Conservation (phyloP, 2,329 filamentous ascomycete genomes). For the Xylaria multiplex region DNA sequence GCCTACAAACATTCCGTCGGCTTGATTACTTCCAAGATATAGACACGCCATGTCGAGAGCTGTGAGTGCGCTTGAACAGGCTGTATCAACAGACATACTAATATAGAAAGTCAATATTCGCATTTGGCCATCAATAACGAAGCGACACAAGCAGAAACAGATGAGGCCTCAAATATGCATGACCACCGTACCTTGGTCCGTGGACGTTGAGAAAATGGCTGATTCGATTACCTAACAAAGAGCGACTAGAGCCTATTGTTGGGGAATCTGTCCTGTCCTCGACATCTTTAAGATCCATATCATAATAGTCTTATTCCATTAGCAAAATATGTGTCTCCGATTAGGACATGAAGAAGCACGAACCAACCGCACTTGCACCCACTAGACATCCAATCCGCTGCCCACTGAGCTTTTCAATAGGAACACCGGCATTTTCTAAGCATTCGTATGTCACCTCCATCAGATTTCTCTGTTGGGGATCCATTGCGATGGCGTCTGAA, state of each 20-base stretch:
- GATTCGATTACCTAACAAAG: constrained; percentile 48
- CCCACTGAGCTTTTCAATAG: constrained; percentile 19
- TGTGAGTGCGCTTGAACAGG: constrained; percentile 48
- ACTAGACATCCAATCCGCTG: constrained; percentile 30
- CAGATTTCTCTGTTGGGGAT: constrained; percentile 34
- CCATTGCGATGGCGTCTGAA: constrained; percentile 39
- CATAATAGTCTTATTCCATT: constrained; percentile 22
- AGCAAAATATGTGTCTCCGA: neutral
- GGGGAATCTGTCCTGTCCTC: constrained; percentile 41
- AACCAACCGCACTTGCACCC: constrained; percentile 24
- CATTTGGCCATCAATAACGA: no score
- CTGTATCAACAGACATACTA: constrained; percentile 49
- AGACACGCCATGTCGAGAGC: constrained; percentile 44
- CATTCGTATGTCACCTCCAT: constrained; percentile 36
- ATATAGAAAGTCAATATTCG: neutral
- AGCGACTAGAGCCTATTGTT: constrained; percentile 39
- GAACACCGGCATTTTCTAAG: constrained; percentile 36
- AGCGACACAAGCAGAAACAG: neutral
- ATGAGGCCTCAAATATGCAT: neutral
- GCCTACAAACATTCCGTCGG: constrained; percentile 30
- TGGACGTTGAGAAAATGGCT: constrained; percentile 49
- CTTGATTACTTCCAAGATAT: constrained; percentile 34
- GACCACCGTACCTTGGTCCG: constrained; percentile 39
- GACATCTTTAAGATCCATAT: constrained; percentile 24
- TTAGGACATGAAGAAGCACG: neutral